Evolutionary conservation across 2,329 filamentous ascomycete species (phyloP), one percentile per base, ranked within the genome.

Genomic region (Trichoderma endophyticum): DNA sequence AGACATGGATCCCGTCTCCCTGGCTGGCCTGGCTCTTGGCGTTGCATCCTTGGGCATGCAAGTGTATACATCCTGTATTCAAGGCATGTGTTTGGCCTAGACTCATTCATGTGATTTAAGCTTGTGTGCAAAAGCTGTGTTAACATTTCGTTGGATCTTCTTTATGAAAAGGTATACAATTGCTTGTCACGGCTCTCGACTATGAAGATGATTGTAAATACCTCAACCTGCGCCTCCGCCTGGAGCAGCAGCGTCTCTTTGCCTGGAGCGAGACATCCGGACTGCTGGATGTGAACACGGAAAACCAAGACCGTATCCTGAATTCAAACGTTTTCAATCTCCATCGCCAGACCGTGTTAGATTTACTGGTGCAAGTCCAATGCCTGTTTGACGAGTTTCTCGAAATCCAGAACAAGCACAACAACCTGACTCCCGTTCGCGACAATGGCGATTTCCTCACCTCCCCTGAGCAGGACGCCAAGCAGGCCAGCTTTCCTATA

Each of bases 181-280:
- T 86, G 65, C 80, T 86, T 36, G 77, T 86, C 59, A 86, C 84
- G 6, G 84, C 84, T n/a, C 77, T 82, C 59, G 82, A 83, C 60
- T 84, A 85, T 70, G 83, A 84, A n/a, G 81, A 86, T 73, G 83
- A 85, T 61, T 85, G 81, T 75, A 82, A 80, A 71, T 86, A 85
- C 75, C 82, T 86, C 71, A 85, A 85, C 73, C 75, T 86, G 74
- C 81, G 84, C 64, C 76, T 86, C 64, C 82, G 83, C 67, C 84
- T 86, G 82, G 84, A 86, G 75, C 84, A 86, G 77, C 84, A 86
- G 73, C 80, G 84, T 28, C 79, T 86, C 15, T 85, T 84, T 72
- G 83, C 83, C 54, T 86, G 84, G 84, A 84, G 83, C 73, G 84
- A 86, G 74, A 83, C 84, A 3, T 86, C 84, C 12, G 85, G 84